phyloP scores from a whole-genome alignment of 75 land plant genomes.

The Cryptomeria japonica region DNA sequence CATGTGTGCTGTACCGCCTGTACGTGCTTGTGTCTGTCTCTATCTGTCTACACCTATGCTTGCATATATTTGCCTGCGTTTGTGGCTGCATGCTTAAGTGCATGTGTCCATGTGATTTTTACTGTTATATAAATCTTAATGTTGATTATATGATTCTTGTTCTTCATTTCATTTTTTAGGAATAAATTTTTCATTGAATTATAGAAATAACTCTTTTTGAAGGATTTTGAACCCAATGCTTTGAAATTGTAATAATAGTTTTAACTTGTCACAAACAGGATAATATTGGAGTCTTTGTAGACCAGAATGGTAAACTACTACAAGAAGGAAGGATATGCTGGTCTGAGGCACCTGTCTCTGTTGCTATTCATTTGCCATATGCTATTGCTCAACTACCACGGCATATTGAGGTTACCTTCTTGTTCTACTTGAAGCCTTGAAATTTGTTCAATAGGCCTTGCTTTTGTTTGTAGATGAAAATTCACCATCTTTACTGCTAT shows the following conservation, averaged over 20 bases:
- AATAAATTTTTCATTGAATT: neutral
- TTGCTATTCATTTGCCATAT: slow-evolving; percentile 80
- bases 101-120: neutral
- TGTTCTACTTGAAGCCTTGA: neutral
- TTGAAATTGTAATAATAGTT: neutral
- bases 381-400: slow-evolving; percentile 85
- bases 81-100: too few species aligned
- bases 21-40: too few species aligned
- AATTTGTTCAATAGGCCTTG: neutral
- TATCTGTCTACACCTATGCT: too few species aligned
- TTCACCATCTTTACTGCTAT: slow-evolving; percentile 4
- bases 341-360: slow-evolving; percentile 85
- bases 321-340: slow-evolving; percentile 78
- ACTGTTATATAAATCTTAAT: neutral
- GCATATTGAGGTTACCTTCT: slow-evolving; percentile 69
- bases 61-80: too few species aligned
- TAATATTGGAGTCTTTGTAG: slow-evolving; percentile 96
- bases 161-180: neutral
- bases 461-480: neutral
- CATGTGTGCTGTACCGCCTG: too few species aligned
- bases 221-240: neutral
- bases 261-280: slow-evolving; percentile 48
- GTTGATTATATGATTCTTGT: neutral
- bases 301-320: slow-evolving; percentile 90
- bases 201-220: neutral